phyloP scores from a whole-genome alignment of 2,329 filamentous ascomycete genomes.

The Xylariaceae sp. region DNA sequence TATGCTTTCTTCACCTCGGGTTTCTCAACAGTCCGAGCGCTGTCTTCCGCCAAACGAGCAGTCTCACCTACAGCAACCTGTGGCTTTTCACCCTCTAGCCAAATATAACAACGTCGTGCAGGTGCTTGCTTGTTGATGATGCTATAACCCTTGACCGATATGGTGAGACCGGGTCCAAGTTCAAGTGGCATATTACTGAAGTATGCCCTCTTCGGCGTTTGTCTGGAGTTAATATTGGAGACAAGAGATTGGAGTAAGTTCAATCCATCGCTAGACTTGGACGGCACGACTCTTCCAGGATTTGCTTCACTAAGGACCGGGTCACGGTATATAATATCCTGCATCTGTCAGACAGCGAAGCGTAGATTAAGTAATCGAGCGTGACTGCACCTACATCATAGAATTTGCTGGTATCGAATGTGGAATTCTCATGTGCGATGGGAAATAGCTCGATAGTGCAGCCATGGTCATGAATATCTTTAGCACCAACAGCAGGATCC shows the following conservation, averaged over 20 bases:
- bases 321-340: constrained; percentile 89
- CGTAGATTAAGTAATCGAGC: not conserved
- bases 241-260: constrained; percentile 74
- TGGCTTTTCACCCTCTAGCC: constrained; percentile 77
- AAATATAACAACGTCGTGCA: constrained; percentile 80
- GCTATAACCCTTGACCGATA: constrained; percentile 92
- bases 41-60: constrained; percentile 72
- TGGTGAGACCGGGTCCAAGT: constrained; percentile 75
- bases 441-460: constrained; percentile 92
- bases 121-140: constrained; percentile 79
- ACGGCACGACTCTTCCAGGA: constrained; percentile 54
- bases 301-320: constrained; percentile 66
- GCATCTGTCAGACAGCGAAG: constrained; percentile 22
- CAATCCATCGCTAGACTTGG: constrained; percentile 69
- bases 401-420: constrained; percentile 80
- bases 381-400: constrained; percentile 66
- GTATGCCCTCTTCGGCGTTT: constrained; percentile 76
- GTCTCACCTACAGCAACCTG: constrained; percentile 76
- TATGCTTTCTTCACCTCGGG: constrained; percentile 84
- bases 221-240: constrained; percentile 85
- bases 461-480: constrained; percentile 90
- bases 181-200: constrained; percentile 88
- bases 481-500: constrained; percentile 78
- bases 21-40: constrained; percentile 71
- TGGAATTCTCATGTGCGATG: constrained; percentile 64